Conservation (phyloP, 2,329 filamentous ascomycete genomes). For the Talaromyces sp. region DNA sequence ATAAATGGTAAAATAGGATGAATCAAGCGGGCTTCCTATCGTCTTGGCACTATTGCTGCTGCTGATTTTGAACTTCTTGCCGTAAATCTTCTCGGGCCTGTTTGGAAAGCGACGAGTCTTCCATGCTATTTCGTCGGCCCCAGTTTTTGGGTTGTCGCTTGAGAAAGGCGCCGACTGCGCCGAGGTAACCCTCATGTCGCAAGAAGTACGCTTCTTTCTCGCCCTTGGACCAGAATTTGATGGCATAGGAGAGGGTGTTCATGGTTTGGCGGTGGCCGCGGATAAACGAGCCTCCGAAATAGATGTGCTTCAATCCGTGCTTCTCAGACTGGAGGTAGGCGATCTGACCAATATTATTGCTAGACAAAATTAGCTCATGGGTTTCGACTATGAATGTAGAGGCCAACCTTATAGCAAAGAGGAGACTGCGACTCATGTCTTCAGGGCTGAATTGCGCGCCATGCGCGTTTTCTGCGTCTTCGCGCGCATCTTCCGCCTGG, state of each 20-base stretch:
- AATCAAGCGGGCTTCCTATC: not conserved
- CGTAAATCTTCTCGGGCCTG: conserved; percentile 5
- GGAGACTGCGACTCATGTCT: conserved; percentile 83
- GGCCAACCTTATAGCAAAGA: conserved; percentile 74
- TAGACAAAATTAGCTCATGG: conserved; percentile 34
- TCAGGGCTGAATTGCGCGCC: conserved; percentile 61
- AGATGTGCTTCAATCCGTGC: conserved; percentile 84
- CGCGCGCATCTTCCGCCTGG: conserved; percentile 64
- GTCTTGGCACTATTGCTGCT: not conserved
- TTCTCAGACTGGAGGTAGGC: conserved; percentile 96
- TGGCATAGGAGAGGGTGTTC: conserved; percentile 93
- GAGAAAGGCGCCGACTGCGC: conserved; percentile 87
- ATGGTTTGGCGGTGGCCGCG: conserved; percentile 95
- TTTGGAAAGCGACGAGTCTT: conserved; percentile 37
- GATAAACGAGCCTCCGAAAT: conserved; percentile 97
- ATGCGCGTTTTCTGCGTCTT: conserved; percentile 18
- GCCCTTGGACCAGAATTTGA: conserved; percentile 95
- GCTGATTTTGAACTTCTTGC: not conserved
- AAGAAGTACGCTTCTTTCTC: conserved; percentile 94
- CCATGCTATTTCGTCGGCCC: conserved; percentile 76
- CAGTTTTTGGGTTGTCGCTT: conserved; percentile 87
- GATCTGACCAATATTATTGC: conserved; percentile 97
- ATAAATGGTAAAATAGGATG: not conserved
- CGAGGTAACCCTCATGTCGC: conserved; percentile 91
- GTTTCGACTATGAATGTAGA: conserved; percentile 1